phyloP scores from a whole-genome alignment of 495 filamentous ascomycete genomes.

The Aspergillus incahuasiensis region DNA sequence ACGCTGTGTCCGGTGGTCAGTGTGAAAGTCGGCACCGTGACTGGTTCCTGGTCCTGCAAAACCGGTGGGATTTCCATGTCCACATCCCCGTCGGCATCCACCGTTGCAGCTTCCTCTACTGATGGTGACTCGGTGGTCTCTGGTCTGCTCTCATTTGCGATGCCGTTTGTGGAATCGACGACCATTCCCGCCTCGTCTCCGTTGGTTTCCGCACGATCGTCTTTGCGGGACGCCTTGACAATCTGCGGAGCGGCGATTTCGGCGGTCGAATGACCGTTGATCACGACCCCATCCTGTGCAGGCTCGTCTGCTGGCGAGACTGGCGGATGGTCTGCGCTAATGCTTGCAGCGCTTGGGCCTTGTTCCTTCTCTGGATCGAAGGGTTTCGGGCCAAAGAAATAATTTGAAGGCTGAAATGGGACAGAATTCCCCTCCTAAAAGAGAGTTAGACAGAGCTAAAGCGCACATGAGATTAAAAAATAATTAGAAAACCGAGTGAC shows the following conservation, averaged over 20 bases:
- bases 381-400: constrained; percentile 50
- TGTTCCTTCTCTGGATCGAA: constrained; percentile 32
- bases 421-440: constrained; percentile 41
- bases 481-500: constrained; percentile 21
- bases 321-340: constrained; percentile 27
- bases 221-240: constrained; percentile 34
- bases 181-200: constrained; percentile 53
- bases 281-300: constrained; percentile 38
- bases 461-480: neutral
- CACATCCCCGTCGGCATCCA: constrained; percentile 44
- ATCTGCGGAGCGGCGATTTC: constrained; percentile 23
- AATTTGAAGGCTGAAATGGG: constrained; percentile 32
- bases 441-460: neutral
- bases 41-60: constrained; percentile 29
- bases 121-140: constrained; percentile 27
- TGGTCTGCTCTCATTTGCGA: constrained; percentile 43
- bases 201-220: constrained; percentile 59
- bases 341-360: constrained; percentile 23
- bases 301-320: constrained; percentile 36
- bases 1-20: constrained; percentile 63
- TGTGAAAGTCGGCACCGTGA: constrained; percentile 48
- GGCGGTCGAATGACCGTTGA: constrained; percentile 36
- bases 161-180: constrained; percentile 35
- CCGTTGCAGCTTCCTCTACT: constrained; percentile 8
- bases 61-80: constrained; percentile 32